A percentile compares a stretch with the other conserved stretches of the same genome.
phyloP scores from a whole-genome alignment of 441 rosid genomes.

The Corymbia calophylla region DNA sequence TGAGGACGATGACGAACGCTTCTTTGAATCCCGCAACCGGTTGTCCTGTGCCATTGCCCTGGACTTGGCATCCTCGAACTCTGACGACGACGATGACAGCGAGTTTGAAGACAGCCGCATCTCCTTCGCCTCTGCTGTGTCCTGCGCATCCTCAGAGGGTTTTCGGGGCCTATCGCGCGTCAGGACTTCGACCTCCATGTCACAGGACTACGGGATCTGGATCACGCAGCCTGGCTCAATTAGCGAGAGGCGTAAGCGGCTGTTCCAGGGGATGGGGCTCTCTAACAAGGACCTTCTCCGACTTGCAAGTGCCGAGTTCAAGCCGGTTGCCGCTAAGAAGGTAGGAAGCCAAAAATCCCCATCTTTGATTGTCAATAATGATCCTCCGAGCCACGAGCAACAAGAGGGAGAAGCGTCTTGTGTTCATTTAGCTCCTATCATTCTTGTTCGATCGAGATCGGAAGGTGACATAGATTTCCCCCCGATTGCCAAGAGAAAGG shows the following conservation, averaged over 20 bases:
- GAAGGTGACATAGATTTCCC: constrained; percentile 58
- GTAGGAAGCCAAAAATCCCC: not conserved
- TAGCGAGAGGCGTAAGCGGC: constrained; percentile 65
- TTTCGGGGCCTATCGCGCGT: constrained; percentile 14
- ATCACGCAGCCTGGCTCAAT: constrained; percentile 86
- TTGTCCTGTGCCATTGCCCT: constrained; percentile 34
- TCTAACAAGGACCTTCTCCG: constrained; percentile 21
- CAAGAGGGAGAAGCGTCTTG: not conserved
- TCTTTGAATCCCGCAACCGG: constrained; percentile 64
- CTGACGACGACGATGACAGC: constrained; percentile 43
- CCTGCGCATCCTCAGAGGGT: constrained; percentile 20
- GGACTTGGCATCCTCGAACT: constrained; percentile 50
- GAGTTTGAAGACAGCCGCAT: constrained; percentile 58
- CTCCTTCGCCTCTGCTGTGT: constrained; percentile 54
- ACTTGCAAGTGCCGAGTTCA: constrained; percentile 13
- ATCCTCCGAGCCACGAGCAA: not conserved
- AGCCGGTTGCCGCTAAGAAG: constrained; percentile 16
- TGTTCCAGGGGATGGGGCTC: constrained; percentile 78
- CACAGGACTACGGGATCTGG: constrained; percentile 72
- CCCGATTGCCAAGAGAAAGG: constrained; percentile 44
- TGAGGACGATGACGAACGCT: constrained; percentile 56
- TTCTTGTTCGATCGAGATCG: constrained; percentile 62
- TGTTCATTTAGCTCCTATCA: constrained; percentile 10
- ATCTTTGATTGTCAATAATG: not conserved
- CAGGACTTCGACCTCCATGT: constrained; percentile 13